Percentiles rank a stretch among this genome's conserved stretches.
phyloP scores from a whole-genome alignment of 371 early-diverging fungal species.

The Haplosporangium sp. region DNA sequence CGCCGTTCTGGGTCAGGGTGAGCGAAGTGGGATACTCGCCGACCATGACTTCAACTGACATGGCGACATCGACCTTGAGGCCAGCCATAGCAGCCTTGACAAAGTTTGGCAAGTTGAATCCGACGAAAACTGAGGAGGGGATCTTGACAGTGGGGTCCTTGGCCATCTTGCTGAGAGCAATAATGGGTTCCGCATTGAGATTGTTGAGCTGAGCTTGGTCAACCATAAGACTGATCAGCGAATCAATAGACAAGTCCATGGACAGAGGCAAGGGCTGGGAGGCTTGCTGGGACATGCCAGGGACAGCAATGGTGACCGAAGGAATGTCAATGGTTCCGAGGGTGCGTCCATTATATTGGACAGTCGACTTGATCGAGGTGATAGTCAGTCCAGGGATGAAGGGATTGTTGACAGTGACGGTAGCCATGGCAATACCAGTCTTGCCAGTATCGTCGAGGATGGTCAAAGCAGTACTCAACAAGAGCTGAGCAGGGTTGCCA shows the following conservation, averaged over 20 bases:
- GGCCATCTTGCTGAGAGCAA: conserved; percentile 59
- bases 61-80: conserved; percentile 63
- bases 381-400: conserved; percentile 65
- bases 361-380: conserved; percentile 61
- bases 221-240: conserved; percentile 56
- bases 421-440: conserved; percentile 60
- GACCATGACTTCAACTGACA: conserved; percentile 58
- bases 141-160: conserved; percentile 57
- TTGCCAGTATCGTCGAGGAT: conserved; percentile 58
- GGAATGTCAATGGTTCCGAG: conserved; percentile 62
- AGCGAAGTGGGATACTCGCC: conserved; percentile 64
- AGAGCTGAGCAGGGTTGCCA: conserved; percentile 59
- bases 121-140: conserved; percentile 54
- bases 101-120: conserved; percentile 62
- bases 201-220: conserved; percentile 59
- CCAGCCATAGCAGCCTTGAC: conserved; percentile 64
- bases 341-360: conserved; percentile 58
- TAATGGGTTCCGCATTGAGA: conserved; percentile 60
- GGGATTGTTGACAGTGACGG: conserved; percentile 65
- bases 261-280: conserved; percentile 46
- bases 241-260: conserved; percentile 51
- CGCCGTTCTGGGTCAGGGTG: conserved; percentile 58
- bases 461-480: conserved; percentile 59
- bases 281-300: conserved; percentile 33
- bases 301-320: conserved; percentile 23